Evolutionary conservation across 2,329 filamentous ascomycete species (phyloP), one percentile per base, ranked within the genome.

Genomic region (Thielaviopsis musarum): DNA sequence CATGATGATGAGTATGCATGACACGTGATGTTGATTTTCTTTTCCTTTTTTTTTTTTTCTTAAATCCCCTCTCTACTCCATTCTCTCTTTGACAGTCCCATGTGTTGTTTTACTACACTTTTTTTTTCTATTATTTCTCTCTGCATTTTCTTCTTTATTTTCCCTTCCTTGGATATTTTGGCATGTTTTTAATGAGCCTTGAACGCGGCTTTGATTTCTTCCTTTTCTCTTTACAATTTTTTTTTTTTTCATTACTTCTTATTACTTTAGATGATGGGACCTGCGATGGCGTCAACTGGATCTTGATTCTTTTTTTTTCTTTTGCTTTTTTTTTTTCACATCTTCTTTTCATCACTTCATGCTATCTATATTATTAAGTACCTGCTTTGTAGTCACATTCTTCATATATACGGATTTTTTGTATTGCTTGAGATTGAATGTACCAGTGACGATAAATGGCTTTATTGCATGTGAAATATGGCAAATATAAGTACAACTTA

Each of bases 1-100:
- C 75, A 59, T 75, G 67, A 72, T 49, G 54, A 48, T 34, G 2
- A 19, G 19, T 55, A 21, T 57, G 24, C 26, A 26, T 57, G 24
- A 26, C 24, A 6, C 24, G 10, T 34, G 30, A 12, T 34, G 30
- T 51, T 51, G 48, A 12, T 51, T 51, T 51, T 51, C 17, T 51
- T n/a, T 9, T 51, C 13, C 3, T 57, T 57, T 26, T 17, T 52
- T 59, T 59, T 56, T 41, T 38, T 51, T 45, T 41, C 21, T 34
- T 54, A 10, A 28, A 19, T 53, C 19, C 22, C 38, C 24, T 38
- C 22, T 38, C 54, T 41, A 5, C n/a, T 59, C 45, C 24, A n/a
- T 24, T 45, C 17, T 52, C 22, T 51, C 19, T 34, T 5, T 21
- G 9, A 53, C 51, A 55, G 53, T 51, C 26, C 26, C 19, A 21